Percentiles rank a stretch among this genome's conserved stretches.
These are phyloP conservation scores for Larix kaempferi DNA, from an alignment of 75 land plant genomes.

Conservation along the genomic window DNA sequence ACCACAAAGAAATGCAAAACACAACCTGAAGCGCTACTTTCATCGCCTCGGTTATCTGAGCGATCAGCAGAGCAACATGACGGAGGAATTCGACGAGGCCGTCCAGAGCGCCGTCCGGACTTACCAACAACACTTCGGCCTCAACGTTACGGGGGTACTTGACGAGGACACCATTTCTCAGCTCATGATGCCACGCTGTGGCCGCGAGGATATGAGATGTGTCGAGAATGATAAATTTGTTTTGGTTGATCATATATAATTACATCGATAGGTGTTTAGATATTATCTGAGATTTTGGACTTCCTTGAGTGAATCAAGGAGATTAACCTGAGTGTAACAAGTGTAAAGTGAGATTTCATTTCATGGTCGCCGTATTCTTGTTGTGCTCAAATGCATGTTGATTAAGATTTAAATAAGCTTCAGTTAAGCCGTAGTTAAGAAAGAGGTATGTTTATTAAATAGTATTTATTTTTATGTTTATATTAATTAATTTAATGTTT, in stretches of 20 bases:
- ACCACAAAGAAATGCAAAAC: no score
- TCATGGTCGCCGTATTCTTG: no score
- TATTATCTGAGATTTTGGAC: background rate
- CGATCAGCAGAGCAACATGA: background rate
- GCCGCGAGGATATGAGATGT: slow-evolving; percentile 12
- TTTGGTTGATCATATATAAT: background rate
- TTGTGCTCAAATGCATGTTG: no score
- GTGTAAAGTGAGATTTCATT: no score
- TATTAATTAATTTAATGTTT: no score
- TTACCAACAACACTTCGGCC: slow-evolving; percentile 30
- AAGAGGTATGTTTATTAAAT: no score
- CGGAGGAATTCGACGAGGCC: slow-evolving; percentile 15
- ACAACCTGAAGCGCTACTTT: slow-evolving; percentile 23
- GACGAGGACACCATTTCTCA: slow-evolving; percentile 20
- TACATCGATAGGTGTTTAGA: background rate
- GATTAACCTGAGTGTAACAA: no score
- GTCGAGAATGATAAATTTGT: background rate
- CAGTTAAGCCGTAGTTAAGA: no score
- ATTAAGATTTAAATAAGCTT: no score
- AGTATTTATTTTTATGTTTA: no score
- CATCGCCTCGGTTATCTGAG: slow-evolving; percentile 29
- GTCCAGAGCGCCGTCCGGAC: slow-evolving; percentile 19
- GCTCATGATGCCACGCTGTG: slow-evolving; percentile 34
- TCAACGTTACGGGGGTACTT: slow-evolving; percentile 24
- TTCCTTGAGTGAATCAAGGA: background rate